Conservation (phyloP, 148 eudicot genomes). For the Chenopodium berlandieri region DNA sequence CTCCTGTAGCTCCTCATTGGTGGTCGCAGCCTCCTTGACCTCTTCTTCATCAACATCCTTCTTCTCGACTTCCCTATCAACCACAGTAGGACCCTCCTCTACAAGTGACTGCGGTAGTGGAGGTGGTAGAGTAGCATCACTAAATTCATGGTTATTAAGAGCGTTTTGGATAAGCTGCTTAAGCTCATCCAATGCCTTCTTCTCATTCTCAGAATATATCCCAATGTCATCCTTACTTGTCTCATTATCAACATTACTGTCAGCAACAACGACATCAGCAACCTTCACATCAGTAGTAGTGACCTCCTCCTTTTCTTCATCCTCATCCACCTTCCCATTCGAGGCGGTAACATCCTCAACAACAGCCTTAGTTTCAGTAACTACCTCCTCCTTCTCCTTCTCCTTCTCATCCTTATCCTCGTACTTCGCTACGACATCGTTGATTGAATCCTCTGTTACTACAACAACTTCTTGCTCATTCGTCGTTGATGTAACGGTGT, state of each 20-base stretch:
- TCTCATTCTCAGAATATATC: conserved; percentile 28
- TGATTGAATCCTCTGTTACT: background rate
- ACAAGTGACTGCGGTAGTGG: background rate
- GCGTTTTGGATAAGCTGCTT: conserved; percentile 35
- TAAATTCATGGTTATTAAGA: conserved; percentile 30
- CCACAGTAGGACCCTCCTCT: background rate
- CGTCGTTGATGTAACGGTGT: background rate
- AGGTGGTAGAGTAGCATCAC: background rate
- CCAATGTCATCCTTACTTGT: background rate
- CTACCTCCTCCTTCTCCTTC: background rate
- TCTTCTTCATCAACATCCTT: background rate
- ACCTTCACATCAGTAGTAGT: background rate
- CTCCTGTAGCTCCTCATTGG: background rate
- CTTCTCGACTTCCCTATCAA: background rate
- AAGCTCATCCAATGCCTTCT: conserved; percentile 38
- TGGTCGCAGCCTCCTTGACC: background rate
- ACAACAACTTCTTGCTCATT: background rate
- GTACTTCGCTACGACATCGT: background rate
- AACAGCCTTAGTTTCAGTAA: conserved; percentile 2
- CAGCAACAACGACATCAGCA: background rate
- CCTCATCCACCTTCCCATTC: background rate
- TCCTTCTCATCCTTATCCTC: background rate
- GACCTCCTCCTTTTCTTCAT: background rate
- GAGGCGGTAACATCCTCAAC: background rate
- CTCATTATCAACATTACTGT: background rate